phyloP scores from a whole-genome alignment of 2,329 filamentous ascomycete genomes.

The Sordariomycetes sp. region DNA sequence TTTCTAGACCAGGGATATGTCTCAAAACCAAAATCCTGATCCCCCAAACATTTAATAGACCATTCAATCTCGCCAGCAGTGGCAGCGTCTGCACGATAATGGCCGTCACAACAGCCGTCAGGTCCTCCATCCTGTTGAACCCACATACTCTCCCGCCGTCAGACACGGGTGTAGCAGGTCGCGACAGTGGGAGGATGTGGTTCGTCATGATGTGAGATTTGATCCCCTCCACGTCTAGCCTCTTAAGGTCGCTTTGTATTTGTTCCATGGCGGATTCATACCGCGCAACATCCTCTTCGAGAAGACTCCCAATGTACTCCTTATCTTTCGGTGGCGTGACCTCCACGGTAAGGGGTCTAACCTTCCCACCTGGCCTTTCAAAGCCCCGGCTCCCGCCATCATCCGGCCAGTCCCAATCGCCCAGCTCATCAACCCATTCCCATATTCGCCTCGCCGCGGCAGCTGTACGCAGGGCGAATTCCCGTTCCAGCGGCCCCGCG shows the following conservation, averaged over 20 bases:
- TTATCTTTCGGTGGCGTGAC: slow-evolving; percentile 9
- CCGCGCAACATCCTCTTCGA: slow-evolving; percentile 48
- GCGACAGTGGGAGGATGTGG: slow-evolving; percentile 53
- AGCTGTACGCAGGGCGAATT: slow-evolving; percentile 63
- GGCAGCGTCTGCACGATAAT: slow-evolving; percentile 87
- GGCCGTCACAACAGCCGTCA: slow-evolving; percentile 82
- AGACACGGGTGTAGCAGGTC: slow-evolving; percentile 24
- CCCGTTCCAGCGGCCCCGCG: slow-evolving; percentile 56
- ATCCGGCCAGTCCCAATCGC: slow-evolving; percentile 47
- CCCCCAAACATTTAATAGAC: slow-evolving; percentile 69
- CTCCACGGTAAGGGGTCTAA: slow-evolving; percentile 10
- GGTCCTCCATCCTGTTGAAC: slow-evolving; percentile 73
- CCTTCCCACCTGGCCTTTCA: slow-evolving; percentile 33
- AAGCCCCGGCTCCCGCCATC: slow-evolving; percentile 43
- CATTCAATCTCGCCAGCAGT: slow-evolving; percentile 63
- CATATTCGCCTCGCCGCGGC: slow-evolving; percentile 61
- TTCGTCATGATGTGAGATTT: slow-evolving; percentile 80
- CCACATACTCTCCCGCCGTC: slow-evolving; percentile 10
- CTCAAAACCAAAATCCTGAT: slow-evolving; percentile 66
- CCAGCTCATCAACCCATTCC: slow-evolving; percentile 67
- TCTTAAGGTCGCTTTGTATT: slow-evolving; percentile 61
- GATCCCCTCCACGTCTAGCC: slow-evolving; percentile 73
- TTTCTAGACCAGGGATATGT: slow-evolving; percentile 60
- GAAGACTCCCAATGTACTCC: slow-evolving; percentile 63
- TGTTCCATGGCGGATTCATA: slow-evolving; percentile 69